Base-by-base conservation (phyloP, 148 eudicot genomes). In the Chenopodium quinoa region DNA sequence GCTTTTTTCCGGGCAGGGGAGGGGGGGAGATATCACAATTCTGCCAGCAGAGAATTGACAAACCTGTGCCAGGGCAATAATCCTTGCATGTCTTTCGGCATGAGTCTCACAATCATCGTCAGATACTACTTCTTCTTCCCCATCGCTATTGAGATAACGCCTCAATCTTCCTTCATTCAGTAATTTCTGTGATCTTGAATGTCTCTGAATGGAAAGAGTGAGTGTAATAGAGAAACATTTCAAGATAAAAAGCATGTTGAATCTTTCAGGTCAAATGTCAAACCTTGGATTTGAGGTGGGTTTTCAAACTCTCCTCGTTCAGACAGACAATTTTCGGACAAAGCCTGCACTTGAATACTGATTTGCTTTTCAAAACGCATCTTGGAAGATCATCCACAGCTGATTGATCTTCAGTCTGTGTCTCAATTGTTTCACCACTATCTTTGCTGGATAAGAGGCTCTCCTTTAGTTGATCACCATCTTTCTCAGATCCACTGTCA, bases 291-390 rank as follows among this genome's bases (percentile, higher is more conserved):
- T 86, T 88, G 9, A 95, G 92, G 87, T 95, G 99, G 79, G 92
- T 79, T 75, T 77, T 87, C 71, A 95, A 78, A 56, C 86, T 95
- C 84, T 92, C 93, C 78, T 90, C 97, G 69, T 97, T 86, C 86
- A 95, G 82, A 85, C 97, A 93, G 78, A 95, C 94, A 78, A 95
- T 90, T 88, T 91, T 91, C 14, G 99, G 99, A 86, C 99, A 95
- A 66, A 95, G 87, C 83, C 86, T 91, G 87, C 99, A 95, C 90
- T 92, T 95, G 66, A 83, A 95, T 82, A 91, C 95, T 20, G 99
- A 92, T 86, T 95, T 95, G 86, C 77, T 58, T 88, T 87, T 90
- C 87, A 95, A 85, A 73, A 92, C 85, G 83, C 87, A 93, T 37
- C 58, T 86, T 44, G 84, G 77, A 63, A 76, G 76, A 83, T 90